Evolutionary conservation across 208 protist species (phyloP).

Genomic region (Plasmodiophora brassicae): DNA sequence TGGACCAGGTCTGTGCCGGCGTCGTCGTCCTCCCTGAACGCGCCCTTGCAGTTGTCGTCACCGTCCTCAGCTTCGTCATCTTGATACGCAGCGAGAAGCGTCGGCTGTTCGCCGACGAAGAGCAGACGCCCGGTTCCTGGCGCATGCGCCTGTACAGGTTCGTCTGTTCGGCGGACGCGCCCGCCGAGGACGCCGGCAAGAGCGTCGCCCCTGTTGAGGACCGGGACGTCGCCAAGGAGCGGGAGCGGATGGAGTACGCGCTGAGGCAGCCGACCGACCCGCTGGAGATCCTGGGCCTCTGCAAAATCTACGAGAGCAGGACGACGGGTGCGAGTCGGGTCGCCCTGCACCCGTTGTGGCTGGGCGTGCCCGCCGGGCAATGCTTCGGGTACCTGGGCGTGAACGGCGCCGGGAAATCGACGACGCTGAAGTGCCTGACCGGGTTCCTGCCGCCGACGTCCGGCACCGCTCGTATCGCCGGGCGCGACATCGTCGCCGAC

Average conservation of each 20-base stretch:
- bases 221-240: not conserved
- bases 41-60: no score
- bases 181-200: not conserved
- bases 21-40: no score
- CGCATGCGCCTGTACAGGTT: not conserved
- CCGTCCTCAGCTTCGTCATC: not conserved
- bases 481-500: constrained; percentile 17
- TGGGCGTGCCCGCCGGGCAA: constrained; percentile 46
- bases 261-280: not conserved
- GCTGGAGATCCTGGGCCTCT: not conserved
- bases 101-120: not conserved
- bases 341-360: constrained; percentile 45
- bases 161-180: not conserved
- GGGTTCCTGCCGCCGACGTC: not conserved
- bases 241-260: not conserved
- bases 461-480: not conserved
- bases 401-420: constrained; percentile 62
- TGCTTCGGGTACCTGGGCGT: constrained; percentile 61
- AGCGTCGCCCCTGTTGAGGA: not conserved
- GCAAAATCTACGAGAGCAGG: constrained; percentile 40
- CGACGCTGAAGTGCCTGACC: constrained; percentile 45
- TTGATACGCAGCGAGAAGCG: not conserved
- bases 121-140: not conserved
- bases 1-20: no score
- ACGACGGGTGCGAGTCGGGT: constrained; percentile 19